A percentile compares a stretch with the other conserved stretches of the same genome.
Conservation (phyloP, 148 eudicot genomes). For the Amaranthus palmeri region DNA sequence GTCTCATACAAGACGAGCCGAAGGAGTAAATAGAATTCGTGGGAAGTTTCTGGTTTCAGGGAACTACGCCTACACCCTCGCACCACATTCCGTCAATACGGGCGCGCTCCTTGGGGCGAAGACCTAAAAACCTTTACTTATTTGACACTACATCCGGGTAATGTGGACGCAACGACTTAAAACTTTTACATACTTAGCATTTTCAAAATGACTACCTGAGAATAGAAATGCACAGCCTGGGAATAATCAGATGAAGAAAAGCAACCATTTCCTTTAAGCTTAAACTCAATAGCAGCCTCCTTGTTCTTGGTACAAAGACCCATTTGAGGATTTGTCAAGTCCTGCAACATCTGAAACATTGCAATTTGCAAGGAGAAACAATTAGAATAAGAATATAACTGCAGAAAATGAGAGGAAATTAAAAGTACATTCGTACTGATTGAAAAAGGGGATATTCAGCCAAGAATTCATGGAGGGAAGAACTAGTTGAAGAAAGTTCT, state of each 20-base stretch:
- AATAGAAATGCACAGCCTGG: constrained; percentile 50
- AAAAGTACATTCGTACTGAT: constrained; percentile 29
- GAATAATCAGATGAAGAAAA: constrained; percentile 58
- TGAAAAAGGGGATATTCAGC: constrained; percentile 53
- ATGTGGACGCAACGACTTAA: too few relatives aligned
- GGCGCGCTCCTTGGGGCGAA: too few relatives aligned
- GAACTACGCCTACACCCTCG: too few relatives aligned
- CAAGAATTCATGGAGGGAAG: constrained; percentile 63
- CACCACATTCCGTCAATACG: too few relatives aligned
- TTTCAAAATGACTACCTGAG: constrained; percentile 38
- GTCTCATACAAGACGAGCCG: too few relatives aligned
- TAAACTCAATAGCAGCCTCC: constrained; percentile 58
- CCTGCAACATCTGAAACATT: constrained; percentile 49
- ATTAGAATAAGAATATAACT: neutral
- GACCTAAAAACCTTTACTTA: too few relatives aligned
- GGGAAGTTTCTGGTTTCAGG: too few relatives aligned
- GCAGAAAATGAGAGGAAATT: neutral
- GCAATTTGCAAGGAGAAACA: neutral
- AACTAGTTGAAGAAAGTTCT: constrained; percentile 50
- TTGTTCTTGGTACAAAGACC: constrained; percentile 56
- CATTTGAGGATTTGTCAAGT: constrained; percentile 54
- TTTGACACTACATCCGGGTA: too few relatives aligned
- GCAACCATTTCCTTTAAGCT: constrained; percentile 59
- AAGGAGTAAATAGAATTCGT: too few relatives aligned
- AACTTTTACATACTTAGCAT: neutral